Evolutionary conservation across 2,329 filamentous ascomycete species (phyloP).

Genomic region (Coniochaeta sp.): DNA sequence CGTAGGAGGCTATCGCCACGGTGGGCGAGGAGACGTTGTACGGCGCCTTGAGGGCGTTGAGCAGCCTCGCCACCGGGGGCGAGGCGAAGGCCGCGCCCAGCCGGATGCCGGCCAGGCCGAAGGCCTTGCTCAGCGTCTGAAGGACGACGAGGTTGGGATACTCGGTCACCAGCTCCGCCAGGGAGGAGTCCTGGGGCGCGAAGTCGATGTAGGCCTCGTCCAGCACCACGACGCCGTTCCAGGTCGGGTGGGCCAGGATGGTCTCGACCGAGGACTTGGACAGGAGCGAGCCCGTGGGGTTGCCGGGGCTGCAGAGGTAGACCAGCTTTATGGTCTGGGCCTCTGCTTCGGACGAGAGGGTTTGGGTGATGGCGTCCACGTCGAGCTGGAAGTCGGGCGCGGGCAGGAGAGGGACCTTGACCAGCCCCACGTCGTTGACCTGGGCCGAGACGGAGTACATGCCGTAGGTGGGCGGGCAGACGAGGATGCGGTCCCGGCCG

Average conservation of each 20-base stretch:
- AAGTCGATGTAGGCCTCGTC: slow-evolving; percentile 98
- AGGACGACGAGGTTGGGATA: slow-evolving; percentile 95
- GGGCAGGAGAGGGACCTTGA: slow-evolving; percentile 74
- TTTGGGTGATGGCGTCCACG: slow-evolving; percentile 56
- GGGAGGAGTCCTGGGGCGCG: slow-evolving; percentile 63
- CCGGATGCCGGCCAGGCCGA: slow-evolving; percentile 88
- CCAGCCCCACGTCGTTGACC: slow-evolving; percentile 82
- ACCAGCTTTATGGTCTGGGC: slow-evolving; percentile 69
- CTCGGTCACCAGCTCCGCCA: slow-evolving; percentile 86
- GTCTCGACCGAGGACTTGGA: slow-evolving; percentile 64
- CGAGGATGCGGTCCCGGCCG: slow-evolving; percentile 81
- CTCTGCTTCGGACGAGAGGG: slow-evolving; percentile 46
- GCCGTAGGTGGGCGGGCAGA: slow-evolving; percentile 94
- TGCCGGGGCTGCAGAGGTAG: slow-evolving; percentile 92
- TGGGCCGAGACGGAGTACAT: slow-evolving; percentile 96
- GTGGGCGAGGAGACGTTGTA: slow-evolving; percentile 94
- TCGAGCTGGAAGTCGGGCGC: slow-evolving; percentile 69
- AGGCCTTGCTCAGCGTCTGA: slow-evolving; percentile 98
- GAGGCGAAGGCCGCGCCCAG: slow-evolving; percentile 80
- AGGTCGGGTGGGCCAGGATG: slow-evolving; percentile 77
- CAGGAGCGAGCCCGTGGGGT: slow-evolving; percentile 79
- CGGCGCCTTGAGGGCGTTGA: slow-evolving; percentile 91
- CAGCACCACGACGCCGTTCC: slow-evolving; percentile 90
- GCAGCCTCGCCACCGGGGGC: slow-evolving; percentile 63
- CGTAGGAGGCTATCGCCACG: slow-evolving; percentile 68